phyloP scores from a whole-genome alignment of 805 yeast species.

The Zygosaccharomyces kombuchaensis region DNA sequence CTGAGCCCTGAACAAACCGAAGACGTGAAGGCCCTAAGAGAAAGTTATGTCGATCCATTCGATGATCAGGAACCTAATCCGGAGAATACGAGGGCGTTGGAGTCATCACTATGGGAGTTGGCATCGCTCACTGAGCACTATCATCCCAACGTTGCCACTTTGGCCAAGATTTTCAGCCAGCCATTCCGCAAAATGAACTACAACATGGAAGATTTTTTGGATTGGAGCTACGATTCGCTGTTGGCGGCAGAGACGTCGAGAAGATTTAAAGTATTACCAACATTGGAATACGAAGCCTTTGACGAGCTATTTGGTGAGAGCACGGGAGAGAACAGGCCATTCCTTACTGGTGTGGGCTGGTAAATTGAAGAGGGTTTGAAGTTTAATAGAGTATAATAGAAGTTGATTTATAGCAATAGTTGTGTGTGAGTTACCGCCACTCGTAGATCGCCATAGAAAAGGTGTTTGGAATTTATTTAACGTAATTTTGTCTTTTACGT shows the following conservation, averaged over 20 bases:
- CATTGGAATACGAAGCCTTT: slow-evolving; percentile 62
- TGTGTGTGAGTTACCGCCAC: not conserved
- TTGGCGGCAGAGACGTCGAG: slow-evolving; percentile 60
- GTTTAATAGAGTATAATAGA: not conserved
- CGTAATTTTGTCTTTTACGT: too few species aligned
- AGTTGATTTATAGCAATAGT: not conserved
- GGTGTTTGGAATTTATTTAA: too few species aligned
- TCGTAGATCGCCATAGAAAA: too few species aligned
- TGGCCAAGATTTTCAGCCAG: slow-evolving; percentile 83
- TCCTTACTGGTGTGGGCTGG: slow-evolving; percentile 28
- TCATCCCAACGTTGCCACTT: slow-evolving; percentile 91
- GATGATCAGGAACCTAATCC: slow-evolving; percentile 67
- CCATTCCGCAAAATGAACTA: slow-evolving; percentile 85
- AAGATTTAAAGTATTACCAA: slow-evolving; percentile 65
- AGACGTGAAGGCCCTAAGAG: slow-evolving; percentile 16
- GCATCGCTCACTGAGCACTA: slow-evolving; percentile 76
- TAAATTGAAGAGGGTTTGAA: slow-evolving; percentile 4
- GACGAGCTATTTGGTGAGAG: slow-evolving; percentile 18
- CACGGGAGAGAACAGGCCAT: slow-evolving; percentile 7
- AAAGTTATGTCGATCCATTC: slow-evolving; percentile 58
- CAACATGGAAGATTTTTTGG: slow-evolving; percentile 89
- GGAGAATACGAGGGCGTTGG: slow-evolving; percentile 68
- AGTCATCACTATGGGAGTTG: slow-evolving; percentile 89
- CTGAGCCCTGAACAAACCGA: slow-evolving; percentile 28
- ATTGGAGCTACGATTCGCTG: slow-evolving; percentile 74